These are phyloP conservation scores for Xylaria sp. DNA, from an alignment of 2,329 filamentous ascomycete genomes.

Conservation along the genomic window DNA sequence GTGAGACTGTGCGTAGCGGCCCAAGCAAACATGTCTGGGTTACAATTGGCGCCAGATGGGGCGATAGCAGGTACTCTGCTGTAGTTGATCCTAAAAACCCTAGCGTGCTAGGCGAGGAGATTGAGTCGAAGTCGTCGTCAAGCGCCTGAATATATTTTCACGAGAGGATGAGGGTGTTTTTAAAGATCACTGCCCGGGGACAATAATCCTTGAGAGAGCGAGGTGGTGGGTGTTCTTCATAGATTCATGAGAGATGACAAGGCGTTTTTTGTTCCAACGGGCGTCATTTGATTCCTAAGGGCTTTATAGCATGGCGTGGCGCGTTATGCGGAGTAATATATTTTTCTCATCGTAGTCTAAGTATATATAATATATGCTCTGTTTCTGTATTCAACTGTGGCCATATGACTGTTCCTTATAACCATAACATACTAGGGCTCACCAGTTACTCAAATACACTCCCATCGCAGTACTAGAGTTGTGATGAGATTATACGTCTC, in stretches of 20 bases:
- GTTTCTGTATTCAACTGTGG: not conserved
- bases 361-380: conserved; percentile 18
- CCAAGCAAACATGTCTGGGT: conserved; percentile 75
- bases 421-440: too few species aligned
- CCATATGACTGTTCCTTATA: not conserved
- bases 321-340: conserved; percentile 39
- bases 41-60: conserved; percentile 72
- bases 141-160: conserved; percentile 21
- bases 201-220: not conserved
- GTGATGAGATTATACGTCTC: not conserved
- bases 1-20: conserved; percentile 65
- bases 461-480: not conserved
- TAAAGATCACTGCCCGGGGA: not conserved
- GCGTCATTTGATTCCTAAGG: conserved; percentile 6
- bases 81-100: conserved; percentile 67
- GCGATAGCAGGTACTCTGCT: conserved; percentile 66
- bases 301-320: conserved; percentile 38
- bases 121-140: conserved; percentile 55
- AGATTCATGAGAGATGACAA: conserved; percentile 39
- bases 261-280: conserved; percentile 28
- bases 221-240: not conserved
- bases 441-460: not conserved
- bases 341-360: conserved; percentile 25
- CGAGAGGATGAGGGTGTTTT: not conserved
- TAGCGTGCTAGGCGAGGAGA: conserved; percentile 64